Base-by-base conservation (phyloP, 2,329 filamentous ascomycete genomes). In the Didymella lethalis region DNA sequence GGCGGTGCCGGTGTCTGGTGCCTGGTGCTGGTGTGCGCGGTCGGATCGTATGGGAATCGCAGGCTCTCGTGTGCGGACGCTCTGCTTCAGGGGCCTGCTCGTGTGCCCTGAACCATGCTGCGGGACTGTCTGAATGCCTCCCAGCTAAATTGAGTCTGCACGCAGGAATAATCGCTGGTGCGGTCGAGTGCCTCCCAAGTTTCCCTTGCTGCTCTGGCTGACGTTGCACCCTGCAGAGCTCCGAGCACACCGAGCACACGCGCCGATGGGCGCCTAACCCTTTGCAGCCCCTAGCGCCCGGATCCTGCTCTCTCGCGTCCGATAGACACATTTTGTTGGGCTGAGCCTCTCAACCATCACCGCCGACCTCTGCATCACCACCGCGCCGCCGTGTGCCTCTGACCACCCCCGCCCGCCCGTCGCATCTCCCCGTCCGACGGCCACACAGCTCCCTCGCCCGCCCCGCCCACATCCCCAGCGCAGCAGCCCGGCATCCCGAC, bases 401-500 rank as follows among this genome's bases (percentile, higher is more conserved):
- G 40, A 40, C 20, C 28, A 8, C 41, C 56, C 46, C 36, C 50
- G 38, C 56, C 68, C 65, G 63, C 62, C 67, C 63, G 63, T 67
- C 61, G 54, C 64, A 69, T 62, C 59, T 54, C 57, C 66, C 59
- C 48, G 12, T 25, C 47, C 52, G 55, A 54, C 61, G 57, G 54
- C 31, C 25, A 6, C 7, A 14, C 16, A 45, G 41, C 48, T 74
- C 70, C 41, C 25, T 60, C 64, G 67, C 63, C 63, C 43, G 64
- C 53, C 45, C 57, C 57, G 62, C 23, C 49, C 50, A 58, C 46
- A 34, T 28, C 20, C 45, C 65, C 65, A 65, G 64, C 61, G 65
- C 64, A 61, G 54, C 64, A 60, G 54, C 64, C 52, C 57, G 66
- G 66, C 72, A 70, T 74, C 72, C 73, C 71, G 70, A 70, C 78